Conservation (phyloP, 2,329 filamentous ascomycete genomes). For the Curvularia spicifera region DNA sequence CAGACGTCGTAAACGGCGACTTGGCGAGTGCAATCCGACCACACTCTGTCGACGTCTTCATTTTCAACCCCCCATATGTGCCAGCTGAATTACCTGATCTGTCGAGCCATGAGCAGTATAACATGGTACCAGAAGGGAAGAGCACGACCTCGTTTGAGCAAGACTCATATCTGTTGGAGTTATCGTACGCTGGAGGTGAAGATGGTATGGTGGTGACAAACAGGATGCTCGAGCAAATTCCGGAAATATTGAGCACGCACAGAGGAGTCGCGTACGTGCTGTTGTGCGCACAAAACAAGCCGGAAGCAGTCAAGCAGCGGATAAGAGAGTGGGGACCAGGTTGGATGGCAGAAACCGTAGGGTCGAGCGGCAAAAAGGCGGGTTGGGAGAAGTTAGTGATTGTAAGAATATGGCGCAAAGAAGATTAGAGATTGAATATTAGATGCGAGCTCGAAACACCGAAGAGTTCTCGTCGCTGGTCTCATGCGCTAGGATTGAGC, state of each 20-base stretch:
- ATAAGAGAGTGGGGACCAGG: conserved; percentile 63
- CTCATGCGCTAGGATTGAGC: conserved; percentile 14
- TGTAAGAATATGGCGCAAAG: conserved; percentile 76
- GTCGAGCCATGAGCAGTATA: conserved; percentile 48
- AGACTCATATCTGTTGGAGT: conserved; percentile 80
- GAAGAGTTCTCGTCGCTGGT: not conserved
- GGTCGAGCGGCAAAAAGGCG: conserved; percentile 81
- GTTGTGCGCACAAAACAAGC: conserved; percentile 89
- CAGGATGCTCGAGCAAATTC: conserved; percentile 73
- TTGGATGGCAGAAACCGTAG: conserved; percentile 81
- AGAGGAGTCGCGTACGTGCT: conserved; percentile 87
- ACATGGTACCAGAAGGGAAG: conserved; percentile 30
- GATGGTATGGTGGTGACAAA: conserved; percentile 96
- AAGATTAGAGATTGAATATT: conserved; percentile 4
- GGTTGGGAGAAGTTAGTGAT: conserved; percentile 96
- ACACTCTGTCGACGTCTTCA: conserved; percentile 75
- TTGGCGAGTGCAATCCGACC: conserved; percentile 67
- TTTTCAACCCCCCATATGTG: conserved; percentile 98
- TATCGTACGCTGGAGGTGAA: conserved; percentile 86
- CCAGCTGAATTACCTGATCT: conserved; percentile 76
- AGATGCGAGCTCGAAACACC: not conserved
- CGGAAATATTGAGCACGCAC: conserved; percentile 64
- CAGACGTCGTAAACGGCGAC: conserved; percentile 74
- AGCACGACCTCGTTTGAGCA: conserved; percentile 66
- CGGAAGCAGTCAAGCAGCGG: conserved; percentile 71